Evolutionary conservation across 805 yeast genomes (phyloP).

Genomic region (Cyberlindnera mrakii): DNA sequence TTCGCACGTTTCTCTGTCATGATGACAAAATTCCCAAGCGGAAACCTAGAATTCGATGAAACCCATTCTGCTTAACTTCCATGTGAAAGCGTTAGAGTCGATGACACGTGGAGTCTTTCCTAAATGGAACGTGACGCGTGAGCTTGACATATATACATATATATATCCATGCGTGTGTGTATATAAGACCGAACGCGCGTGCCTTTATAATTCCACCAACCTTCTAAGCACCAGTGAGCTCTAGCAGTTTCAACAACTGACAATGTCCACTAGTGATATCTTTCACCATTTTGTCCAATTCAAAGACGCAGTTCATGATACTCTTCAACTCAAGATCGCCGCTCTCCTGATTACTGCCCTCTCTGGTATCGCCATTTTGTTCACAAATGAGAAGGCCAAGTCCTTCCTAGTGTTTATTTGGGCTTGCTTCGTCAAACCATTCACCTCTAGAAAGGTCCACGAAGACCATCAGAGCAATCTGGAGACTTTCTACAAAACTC

Average conservation of each 20-base stretch:
- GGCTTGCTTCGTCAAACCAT: constrained; percentile 31
- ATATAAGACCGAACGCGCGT: not conserved
- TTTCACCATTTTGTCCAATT: constrained; percentile 1
- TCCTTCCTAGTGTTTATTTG: constrained; percentile 25
- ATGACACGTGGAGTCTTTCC: too few relatives aligned
- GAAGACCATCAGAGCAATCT: constrained; percentile 27
- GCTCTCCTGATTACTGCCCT: constrained; percentile 6
- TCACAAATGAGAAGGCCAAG: constrained; percentile 14
- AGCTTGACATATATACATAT: too few relatives aligned
- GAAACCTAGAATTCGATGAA: not conserved
- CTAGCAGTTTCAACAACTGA: constrained; percentile 4
- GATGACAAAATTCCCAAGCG: not conserved
- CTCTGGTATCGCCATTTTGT: constrained; percentile 6
- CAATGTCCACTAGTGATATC: not conserved
- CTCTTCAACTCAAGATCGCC: constrained; percentile 3
- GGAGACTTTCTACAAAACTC: constrained; percentile 68
- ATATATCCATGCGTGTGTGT: too few relatives aligned
- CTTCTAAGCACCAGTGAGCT: too few relatives aligned
- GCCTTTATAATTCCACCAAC: not conserved
- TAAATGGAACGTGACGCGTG: too few relatives aligned
- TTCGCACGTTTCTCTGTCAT: not conserved
- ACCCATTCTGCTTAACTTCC: not conserved
- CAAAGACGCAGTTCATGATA: constrained; percentile 2
- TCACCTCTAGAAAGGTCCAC: constrained; percentile 23
- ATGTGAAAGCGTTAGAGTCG: too few relatives aligned